Base-by-base conservation (phyloP, 2,329 filamentous ascomycete species). In the Orbilia quercus region DNA sequence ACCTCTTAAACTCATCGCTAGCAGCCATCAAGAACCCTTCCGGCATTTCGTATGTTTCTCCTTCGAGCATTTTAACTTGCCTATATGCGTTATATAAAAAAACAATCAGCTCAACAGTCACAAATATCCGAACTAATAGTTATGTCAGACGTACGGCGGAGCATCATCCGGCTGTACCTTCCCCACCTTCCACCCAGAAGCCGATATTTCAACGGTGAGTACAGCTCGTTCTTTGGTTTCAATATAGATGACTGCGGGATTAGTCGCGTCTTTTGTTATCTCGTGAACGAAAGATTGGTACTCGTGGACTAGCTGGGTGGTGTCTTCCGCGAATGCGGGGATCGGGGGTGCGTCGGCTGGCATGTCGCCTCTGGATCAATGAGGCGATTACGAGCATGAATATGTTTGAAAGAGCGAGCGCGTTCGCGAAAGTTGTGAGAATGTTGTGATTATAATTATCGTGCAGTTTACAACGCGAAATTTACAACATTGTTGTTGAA, bases 1-100 rank as follows among this genome's bases (percentile, higher is more conserved):
- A 38, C 12, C 69, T 53, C 40, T 66, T 60, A 31, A 74, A 74
- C 20, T 74, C 70, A 25, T 74, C 64, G 25, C 70, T 74, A 20
- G 70, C 70, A 18, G 70, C 63, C 70, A 74, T 74, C 3, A 74
- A 42, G 18, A 74, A 64, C 0, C 63, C 70, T 25, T 74, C 70
- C 1, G 63, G 64, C 25, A 59, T 20, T 28, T 74, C 70, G 25
- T 74, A 74, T 2, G 47, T 58, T 45, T 69, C 70, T 18, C 62
- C 63, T 69, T 69, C 63, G 51, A 74, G 63, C 55, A 50, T 51
- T 64, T 69, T 74, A 45, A 74, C 58, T 28, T 69, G 55, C 2
- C 70, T 74, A 59, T 28, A 22, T 42, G 51, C 45, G 31, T 20
- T 11, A 53, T 63, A 53, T 54, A 44, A 45, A 50, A 11, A 1